Evolutionary conservation across 371 early-diverging fungal genomes (phyloP), one percentile per base, ranked within the genome.

Genomic region (Zopfochytrium polystomum): DNA sequence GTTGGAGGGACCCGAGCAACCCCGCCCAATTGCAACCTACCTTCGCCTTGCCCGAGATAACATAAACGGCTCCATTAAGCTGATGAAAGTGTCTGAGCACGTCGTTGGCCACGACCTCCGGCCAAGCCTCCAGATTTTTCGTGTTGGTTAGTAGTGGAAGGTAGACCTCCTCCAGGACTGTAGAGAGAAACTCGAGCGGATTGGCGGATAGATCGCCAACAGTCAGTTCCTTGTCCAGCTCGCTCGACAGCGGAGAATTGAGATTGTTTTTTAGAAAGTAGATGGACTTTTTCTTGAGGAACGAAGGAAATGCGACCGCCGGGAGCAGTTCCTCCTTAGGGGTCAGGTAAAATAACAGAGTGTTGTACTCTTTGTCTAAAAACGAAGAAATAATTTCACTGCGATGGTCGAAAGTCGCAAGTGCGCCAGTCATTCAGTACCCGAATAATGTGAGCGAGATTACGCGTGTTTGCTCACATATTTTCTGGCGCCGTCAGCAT

Each of bases 41-140:
- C 78, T 83, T 83, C 27, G 77, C 43, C 59, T 80, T 74, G 33
- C 83, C 83, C 1, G 77, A 75, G 32, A 80, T 83, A 3, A 83
- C 83, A 57, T 70, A 81, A 11, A 83, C 83, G 15, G 78, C 78
- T 13, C 81, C 82, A 60, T 81, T 79, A 26, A 80, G 65, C 26
- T 69, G 66, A 60, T 80, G 76, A 60, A 83, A 78, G 55, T 78
- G 80, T 20, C 80, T 44, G 30, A 81, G 58, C 5, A 83, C 82
- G 57, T 83, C 83, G 54, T 63, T 80, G 22, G 81, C 82, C 25
- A 83, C 82, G 9, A 83, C 83, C 43, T 83, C 80, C 9, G 83
- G 83, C 83, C 83, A 83, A 11, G 71, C 58, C 49, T 83, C 83
- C 45, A 81, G 58, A 52, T 83, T 83, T 52, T 72, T 73, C 26